Conservation (phyloP, 306 rosid genomes). For the Sicyos edulis region DNA sequence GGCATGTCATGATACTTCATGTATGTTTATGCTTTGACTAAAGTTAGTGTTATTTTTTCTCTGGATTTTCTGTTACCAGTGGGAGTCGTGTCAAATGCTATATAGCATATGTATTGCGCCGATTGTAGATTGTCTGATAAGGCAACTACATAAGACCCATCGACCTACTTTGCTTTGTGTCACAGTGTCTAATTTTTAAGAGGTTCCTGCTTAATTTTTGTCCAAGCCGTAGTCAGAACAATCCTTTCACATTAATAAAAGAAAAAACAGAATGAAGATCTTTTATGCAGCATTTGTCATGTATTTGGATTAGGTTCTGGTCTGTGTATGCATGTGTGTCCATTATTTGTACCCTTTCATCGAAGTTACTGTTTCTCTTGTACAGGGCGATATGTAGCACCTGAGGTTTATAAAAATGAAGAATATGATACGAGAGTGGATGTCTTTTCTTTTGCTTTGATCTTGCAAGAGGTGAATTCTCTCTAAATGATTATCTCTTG, state of each 20-base stretch:
- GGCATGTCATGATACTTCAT: constrained; percentile 67
- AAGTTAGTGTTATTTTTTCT: background rate
- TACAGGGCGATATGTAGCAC: constrained; percentile 83
- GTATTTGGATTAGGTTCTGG: no score
- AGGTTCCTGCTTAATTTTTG: no score
- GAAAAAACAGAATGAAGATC: no score
- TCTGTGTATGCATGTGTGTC: no score
- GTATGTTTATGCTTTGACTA: constrained; percentile 44
- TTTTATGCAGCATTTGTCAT: no score
- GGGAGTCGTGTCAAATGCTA: background rate
- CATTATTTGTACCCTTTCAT: no score
- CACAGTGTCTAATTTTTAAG: no score
- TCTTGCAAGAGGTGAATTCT: constrained; percentile 72
- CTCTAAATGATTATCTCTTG: constrained; percentile 7
- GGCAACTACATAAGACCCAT: background rate
- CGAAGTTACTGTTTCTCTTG: background rate
- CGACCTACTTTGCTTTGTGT: no score
- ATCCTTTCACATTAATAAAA: no score
- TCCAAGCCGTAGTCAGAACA: no score
- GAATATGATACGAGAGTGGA: constrained; percentile 94
- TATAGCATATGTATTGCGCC: background rate
- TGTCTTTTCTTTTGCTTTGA: constrained; percentile 83
- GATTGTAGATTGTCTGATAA: background rate
- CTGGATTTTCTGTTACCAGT: background rate
- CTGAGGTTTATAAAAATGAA: constrained; percentile 72